A percentile compares a stretch with the other conserved stretches of the same genome.
phyloP scores from a whole-genome alignment of 140 eudicot genomes.

The Erigeron philadelphicus region DNA sequence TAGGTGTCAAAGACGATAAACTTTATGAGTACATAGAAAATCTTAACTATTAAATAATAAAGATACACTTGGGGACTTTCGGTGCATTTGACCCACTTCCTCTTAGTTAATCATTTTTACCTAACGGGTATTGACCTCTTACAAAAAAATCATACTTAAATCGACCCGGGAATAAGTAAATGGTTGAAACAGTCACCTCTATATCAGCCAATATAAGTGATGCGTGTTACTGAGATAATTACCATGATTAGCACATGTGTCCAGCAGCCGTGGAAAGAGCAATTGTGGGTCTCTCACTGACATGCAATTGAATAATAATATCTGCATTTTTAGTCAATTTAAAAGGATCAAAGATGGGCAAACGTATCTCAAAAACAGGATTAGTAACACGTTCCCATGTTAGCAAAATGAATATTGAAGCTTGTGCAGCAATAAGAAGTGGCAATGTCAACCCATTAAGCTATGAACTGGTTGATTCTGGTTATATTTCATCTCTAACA shows the following conservation, averaged over 20 bases:
- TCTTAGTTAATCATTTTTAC: neutral
- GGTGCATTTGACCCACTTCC: neutral
- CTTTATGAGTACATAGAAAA: neutral
- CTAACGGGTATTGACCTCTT: neutral
- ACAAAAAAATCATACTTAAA: neutral
- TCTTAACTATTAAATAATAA: neutral
- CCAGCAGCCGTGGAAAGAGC: conserved; percentile 76
- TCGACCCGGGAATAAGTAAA: neutral
- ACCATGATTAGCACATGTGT: conserved; percentile 75
- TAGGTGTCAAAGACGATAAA: neutral
- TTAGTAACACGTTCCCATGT: neutral
- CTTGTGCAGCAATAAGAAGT: neutral
- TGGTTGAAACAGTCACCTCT: neutral
- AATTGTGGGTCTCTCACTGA: conserved; percentile 92
- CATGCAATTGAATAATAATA: conserved; percentile 93
- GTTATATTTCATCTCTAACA: conserved; percentile 6
- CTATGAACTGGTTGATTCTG: neutral
- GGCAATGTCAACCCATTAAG: conserved; percentile 7
- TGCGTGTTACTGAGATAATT: conserved; percentile 27
- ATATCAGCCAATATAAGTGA: conserved; percentile 6
- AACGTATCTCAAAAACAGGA: neutral
- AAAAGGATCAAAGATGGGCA: conserved; percentile 20
- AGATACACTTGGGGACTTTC: neutral
- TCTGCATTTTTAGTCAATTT: conserved; percentile 48
- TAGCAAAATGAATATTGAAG: neutral